Evolutionary conservation across 306 rosid genomes (phyloP).

Genomic region (Heteromeles arbutifolia): DNA sequence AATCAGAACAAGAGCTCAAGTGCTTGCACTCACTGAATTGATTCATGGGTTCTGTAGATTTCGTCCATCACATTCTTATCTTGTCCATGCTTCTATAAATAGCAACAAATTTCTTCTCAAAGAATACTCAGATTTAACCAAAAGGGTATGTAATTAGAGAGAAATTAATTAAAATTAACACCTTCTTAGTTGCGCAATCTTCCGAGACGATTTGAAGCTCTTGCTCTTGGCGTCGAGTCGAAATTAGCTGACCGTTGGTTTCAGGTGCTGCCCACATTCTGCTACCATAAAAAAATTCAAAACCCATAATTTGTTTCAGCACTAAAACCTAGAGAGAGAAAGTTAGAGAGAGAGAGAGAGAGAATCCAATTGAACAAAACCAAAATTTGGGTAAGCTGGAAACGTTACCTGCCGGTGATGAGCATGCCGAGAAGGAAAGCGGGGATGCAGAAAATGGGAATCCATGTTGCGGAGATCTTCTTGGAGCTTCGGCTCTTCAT

Average conservation of each 20-base stretch:
- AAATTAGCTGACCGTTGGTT: slow-evolving; percentile 51
- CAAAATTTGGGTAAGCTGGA: not conserved
- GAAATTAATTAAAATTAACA: not conserved
- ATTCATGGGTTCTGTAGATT: slow-evolving; percentile 73
- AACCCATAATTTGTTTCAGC: slow-evolving; percentile 7
- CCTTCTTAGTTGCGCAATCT: slow-evolving; percentile 55
- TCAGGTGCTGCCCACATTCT: slow-evolving; percentile 74
- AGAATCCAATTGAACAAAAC: not conserved
- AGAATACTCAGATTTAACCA: not conserved
- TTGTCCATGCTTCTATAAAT: slow-evolving; percentile 40
- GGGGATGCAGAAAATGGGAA: slow-evolving; percentile 72
- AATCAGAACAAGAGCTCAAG: slow-evolving; percentile 15
- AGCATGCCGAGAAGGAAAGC: slow-evolving; percentile 76
- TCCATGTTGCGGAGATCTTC: slow-evolving; percentile 74
- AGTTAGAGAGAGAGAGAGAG: not conserved
- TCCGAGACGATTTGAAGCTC: slow-evolving; percentile 66
- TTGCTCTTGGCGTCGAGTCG: slow-evolving; percentile 55
- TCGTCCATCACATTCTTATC: slow-evolving; percentile 49
- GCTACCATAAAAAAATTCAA: not conserved
- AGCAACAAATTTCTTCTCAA: slow-evolving; percentile 1
- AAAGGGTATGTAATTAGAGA: not conserved
- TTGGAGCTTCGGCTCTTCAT: slow-evolving; percentile 60
- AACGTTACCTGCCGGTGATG: slow-evolving; percentile 63
- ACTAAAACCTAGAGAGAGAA: not conserved
- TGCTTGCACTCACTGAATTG: slow-evolving; percentile 71